Base-by-base conservation (phyloP, 345 rosid genomes). In the Arabidopsis arenosa region DNA sequence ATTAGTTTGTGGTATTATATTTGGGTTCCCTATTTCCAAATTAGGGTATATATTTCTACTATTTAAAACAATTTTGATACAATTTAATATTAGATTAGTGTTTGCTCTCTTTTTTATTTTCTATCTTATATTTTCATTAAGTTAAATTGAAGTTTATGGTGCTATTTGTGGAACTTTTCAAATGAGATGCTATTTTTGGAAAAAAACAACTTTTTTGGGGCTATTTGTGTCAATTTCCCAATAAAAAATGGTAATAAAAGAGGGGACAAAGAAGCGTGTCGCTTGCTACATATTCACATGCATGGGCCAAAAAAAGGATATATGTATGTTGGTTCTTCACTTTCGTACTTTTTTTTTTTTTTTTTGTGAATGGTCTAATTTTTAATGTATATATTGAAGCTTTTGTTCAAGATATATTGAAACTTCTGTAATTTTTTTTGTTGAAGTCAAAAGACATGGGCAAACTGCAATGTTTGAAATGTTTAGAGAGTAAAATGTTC, bases 231-330 rank as follows among this genome's bases (percentile, higher is more conserved):
- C n/a, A n/a, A n/a, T n/a, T n/a, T n/a, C n/a, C n/a, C n/a, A 49
- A 66, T 63, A 41, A 60, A 33, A 60, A 23, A 68, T 58, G 63
- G 49, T 18, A 63, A 71, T 33, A 59, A 39, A 72, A 45, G 67
- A 72, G 77, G 81, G 69, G 77, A 72, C 81, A 72, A 18, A 72
- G 76, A 65, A 72, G 81, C 77, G 73, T 78, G 81, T 66, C 76
- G 43, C 11, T 65, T 77, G 76, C 56, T 58, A 44, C 77, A 57
- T 72, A 71, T 65, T 72, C 81, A 77, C 80, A 77, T 76, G 80
- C 80, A 70, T 77, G 66, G 80, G 66, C 80, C 72, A 77, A 77
- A 70, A 18, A 75, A 56, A 77, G 66, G 76, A 63, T 63, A 70
- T 48, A 76, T 70, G 76, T 48, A 76, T 70, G 76, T 70, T 63